Base-by-base conservation (phyloP, 2,329 filamentous ascomycete species). In the Colletotrichum falcatum region DNA sequence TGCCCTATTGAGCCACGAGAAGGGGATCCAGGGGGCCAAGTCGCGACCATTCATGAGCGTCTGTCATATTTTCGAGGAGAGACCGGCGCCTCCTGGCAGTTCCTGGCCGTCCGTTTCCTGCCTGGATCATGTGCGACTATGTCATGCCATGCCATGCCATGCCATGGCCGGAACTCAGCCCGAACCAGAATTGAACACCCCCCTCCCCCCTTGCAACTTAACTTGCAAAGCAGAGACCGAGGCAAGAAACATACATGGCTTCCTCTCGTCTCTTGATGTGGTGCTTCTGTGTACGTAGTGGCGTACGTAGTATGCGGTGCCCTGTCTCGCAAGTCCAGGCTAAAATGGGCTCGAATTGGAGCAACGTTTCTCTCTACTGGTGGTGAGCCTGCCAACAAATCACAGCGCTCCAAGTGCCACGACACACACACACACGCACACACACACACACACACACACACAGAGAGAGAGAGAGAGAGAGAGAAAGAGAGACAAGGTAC, bases 1-100 rank as follows among this genome's bases (percentile, higher is more conserved):
- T 61, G 62, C 67, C 67, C 63, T 42, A 66, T 70, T 56, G 20
- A 58, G 67, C 49, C 55, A 70, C 58, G 49, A 26, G 67, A 44
- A 70, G 56, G 67, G 67, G 58, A 61, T 56, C 56, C 28, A 49
- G 51, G 67, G 67, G 63, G 48, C 51, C 49, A 51, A 42, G 42
- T 37, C 42, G 63, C 66, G 67, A 70, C 67, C 67, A 70, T 53
- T 66, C 63, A 66, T 42, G 48, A 28, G 56, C 59, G 61, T 70
- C 67, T 70, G 63, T 70, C 67, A 70, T 66, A 70, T 70, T 66
- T 54, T 16, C 42, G 44, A 51, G 42, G 59, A 49, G 65, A 67
- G 26, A 48, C 56, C 48, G 35, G 51, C 51, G 18, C 51, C 48
- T 51, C 48, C 48, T 28, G 33, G 53, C 18, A 61, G 42, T 18